Evolutionary conservation across 257 asterid species (phyloP).

Genomic region (Cynanchum wilfordii): DNA sequence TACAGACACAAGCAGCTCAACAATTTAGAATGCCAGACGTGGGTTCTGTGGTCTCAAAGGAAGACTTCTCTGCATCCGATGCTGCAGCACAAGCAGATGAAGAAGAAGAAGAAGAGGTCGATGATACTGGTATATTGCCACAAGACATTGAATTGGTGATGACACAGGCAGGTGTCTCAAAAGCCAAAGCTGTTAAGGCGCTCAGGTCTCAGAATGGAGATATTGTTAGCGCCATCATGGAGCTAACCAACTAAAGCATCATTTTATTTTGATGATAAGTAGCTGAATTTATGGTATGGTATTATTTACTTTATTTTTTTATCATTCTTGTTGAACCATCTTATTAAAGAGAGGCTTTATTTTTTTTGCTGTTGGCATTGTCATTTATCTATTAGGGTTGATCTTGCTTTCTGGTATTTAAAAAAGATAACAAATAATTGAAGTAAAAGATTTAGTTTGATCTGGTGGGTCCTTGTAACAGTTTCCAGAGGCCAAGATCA

Average conservation of each 20-base stretch:
- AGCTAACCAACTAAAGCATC: conserved; percentile 48
- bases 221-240: conserved; percentile 93
- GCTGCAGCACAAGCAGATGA: conserved; percentile 50
- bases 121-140: conserved; percentile 64
- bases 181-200: conserved; percentile 75
- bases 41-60: conserved; percentile 54
- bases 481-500: too few species aligned
- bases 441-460: too few species aligned
- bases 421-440: too few species aligned
- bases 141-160: conserved; percentile 79
- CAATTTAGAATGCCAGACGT: conserved; percentile 81
- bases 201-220: conserved; percentile 73
- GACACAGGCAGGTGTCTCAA: conserved; percentile 90
- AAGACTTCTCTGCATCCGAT: conserved; percentile 41
- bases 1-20: conserved; percentile 93
- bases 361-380: too few species aligned
- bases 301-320: conserved; percentile 9
- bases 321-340: neutral
- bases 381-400: neutral
- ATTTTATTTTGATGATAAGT: neutral
- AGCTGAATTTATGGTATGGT: neutral
- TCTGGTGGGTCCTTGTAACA: too few species aligned
- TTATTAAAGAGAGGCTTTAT: neutral
- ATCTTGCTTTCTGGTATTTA: neutral
- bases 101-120: conserved; percentile 78